These are phyloP conservation scores for Pseudogymnoascus sp. DNA, from an alignment of 2,329 filamentous ascomycete genomes.

Conservation along the genomic window DNA sequence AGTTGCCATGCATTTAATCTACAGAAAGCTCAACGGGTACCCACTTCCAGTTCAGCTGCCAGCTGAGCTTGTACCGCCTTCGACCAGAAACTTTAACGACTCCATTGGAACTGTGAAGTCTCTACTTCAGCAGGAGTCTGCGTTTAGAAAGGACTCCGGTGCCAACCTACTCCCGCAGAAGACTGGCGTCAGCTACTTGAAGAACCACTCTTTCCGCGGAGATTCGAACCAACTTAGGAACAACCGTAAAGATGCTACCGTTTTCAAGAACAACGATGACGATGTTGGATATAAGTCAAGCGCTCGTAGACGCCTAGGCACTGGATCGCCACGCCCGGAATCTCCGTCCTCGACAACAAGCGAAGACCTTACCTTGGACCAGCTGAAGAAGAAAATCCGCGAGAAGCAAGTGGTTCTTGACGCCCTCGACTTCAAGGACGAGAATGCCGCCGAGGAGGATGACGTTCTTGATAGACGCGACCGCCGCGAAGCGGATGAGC, in stretches of 20 bases:
- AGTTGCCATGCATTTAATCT: slow-evolving; percentile 98
- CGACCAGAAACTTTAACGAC: slow-evolving; percentile 84
- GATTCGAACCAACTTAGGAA: slow-evolving; percentile 47
- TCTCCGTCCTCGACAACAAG: slow-evolving; percentile 57
- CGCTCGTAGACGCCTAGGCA: slow-evolving; percentile 68
- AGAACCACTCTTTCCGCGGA: slow-evolving; percentile 83
- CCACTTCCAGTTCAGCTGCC: slow-evolving; percentile 81
- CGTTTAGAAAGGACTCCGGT: slow-evolving; percentile 79
- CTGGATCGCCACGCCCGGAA: slow-evolving; percentile 69
- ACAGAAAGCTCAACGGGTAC: slow-evolving; percentile 93
- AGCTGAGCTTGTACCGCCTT: slow-evolving; percentile 87
- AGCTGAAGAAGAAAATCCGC: slow-evolving; percentile 83
- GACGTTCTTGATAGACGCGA: slow-evolving; percentile 86
- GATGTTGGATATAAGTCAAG: slow-evolving; percentile 89
- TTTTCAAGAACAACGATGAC: slow-evolving; percentile 95
- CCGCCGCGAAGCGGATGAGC: slow-evolving; percentile 82
- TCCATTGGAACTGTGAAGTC: slow-evolving; percentile 91
- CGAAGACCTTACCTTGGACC: slow-evolving; percentile 79
- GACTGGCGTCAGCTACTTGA: slow-evolving; percentile 97
- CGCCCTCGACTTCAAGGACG: slow-evolving; percentile 92
- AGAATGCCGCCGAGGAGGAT: slow-evolving; percentile 82
- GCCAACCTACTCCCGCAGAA: slow-evolving; percentile 88
- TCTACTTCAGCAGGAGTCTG: slow-evolving; percentile 81
- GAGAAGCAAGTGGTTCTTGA: slow-evolving; percentile 93
- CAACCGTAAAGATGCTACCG: slow-evolving; percentile 84